phyloP scores from a whole-genome alignment of 345 rosid genomes.

The Kernera saxatilis region DNA sequence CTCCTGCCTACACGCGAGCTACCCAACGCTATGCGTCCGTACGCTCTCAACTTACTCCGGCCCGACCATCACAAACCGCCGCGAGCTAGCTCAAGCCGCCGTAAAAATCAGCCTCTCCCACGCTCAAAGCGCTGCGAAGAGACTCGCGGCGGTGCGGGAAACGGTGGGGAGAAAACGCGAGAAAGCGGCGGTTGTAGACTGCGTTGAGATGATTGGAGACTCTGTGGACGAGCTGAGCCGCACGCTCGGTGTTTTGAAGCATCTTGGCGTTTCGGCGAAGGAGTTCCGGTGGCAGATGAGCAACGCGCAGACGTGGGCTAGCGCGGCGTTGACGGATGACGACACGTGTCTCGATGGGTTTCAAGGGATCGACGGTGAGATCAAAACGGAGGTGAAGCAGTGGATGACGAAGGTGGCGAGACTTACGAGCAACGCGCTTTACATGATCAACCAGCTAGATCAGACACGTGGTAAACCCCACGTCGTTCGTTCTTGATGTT shows the following conservation, averaged over 20 bases:
- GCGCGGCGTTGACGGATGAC: slow-evolving; percentile 78
- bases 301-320: slow-evolving; percentile 82
- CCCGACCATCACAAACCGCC: slow-evolving; percentile 51
- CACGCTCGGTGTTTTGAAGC: slow-evolving; percentile 55
- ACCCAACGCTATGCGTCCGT: slow-evolving; percentile 59
- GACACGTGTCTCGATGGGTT: slow-evolving; percentile 93
- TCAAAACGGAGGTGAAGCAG: slow-evolving; percentile 42
- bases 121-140: slow-evolving; percentile 33
- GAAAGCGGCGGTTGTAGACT: slow-evolving; percentile 56
- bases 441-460: slow-evolving; percentile 63
- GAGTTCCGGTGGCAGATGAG: slow-evolving; percentile 64
- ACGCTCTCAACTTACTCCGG: slow-evolving; percentile 69
- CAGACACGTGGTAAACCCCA: slow-evolving; percentile 29
- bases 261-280: slow-evolving; percentile 24
- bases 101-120: slow-evolving; percentile 56
- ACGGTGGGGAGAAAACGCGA: slow-evolving; percentile 32
- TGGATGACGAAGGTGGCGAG: slow-evolving; percentile 57
- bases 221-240: slow-evolving; percentile 58
- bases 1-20: slow-evolving; percentile 69
- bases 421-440: slow-evolving; percentile 83
- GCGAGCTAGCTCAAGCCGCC: slow-evolving; percentile 69
- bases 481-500: slow-evolving; percentile 21
- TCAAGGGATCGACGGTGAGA: slow-evolving; percentile 32
- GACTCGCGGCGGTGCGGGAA: slow-evolving; percentile 27
- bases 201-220: slow-evolving; percentile 66